Evolutionary conservation across 2,329 filamentous ascomycete genomes (phyloP).

Genomic region (Lachnellula subtilissima): DNA sequence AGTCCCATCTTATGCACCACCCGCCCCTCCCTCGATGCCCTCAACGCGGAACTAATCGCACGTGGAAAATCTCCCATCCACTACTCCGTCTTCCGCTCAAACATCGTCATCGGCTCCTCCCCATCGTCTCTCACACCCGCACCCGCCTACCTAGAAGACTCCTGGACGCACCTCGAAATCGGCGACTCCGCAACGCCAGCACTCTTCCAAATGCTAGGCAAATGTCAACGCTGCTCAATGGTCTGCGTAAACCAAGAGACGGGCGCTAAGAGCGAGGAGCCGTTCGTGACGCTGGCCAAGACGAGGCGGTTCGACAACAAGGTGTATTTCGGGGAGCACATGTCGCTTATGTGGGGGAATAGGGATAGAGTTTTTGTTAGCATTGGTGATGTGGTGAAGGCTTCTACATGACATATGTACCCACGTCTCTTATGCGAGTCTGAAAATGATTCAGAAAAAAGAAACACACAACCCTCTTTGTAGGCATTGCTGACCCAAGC

Average conservation of each 20-base stretch:
- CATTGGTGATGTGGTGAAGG: background rate
- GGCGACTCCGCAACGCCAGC: constrained; percentile 44
- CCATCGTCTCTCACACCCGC: background rate
- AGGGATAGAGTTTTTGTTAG: background rate
- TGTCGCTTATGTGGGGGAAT: background rate
- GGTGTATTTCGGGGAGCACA: background rate
- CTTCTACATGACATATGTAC: background rate
- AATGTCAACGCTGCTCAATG: constrained; percentile 91
- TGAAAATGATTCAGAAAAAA: background rate
- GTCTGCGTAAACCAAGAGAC: constrained; percentile 87
- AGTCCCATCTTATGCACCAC: constrained; percentile 87
- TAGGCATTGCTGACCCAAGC: too few relatives aligned
- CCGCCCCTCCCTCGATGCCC: constrained; percentile 67
- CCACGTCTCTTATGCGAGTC: too few relatives aligned
- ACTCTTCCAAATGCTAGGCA: constrained; percentile 67
- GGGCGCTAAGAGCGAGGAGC: constrained; percentile 72
- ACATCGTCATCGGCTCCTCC: constrained; percentile 64
- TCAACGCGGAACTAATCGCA: constrained; percentile 68
- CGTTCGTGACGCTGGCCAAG: constrained; percentile 32
- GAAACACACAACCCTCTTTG: background rate
- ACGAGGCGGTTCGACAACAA: background rate
- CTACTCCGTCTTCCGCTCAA: constrained; percentile 78
- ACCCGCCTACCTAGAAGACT: constrained; percentile 72
- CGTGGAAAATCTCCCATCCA: constrained; percentile 61
- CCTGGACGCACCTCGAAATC: constrained; percentile 66